These are phyloP conservation scores for Simplicillium sp. DNA, from an alignment of 2,329 filamentous ascomycete species.

Conservation along the genomic window DNA sequence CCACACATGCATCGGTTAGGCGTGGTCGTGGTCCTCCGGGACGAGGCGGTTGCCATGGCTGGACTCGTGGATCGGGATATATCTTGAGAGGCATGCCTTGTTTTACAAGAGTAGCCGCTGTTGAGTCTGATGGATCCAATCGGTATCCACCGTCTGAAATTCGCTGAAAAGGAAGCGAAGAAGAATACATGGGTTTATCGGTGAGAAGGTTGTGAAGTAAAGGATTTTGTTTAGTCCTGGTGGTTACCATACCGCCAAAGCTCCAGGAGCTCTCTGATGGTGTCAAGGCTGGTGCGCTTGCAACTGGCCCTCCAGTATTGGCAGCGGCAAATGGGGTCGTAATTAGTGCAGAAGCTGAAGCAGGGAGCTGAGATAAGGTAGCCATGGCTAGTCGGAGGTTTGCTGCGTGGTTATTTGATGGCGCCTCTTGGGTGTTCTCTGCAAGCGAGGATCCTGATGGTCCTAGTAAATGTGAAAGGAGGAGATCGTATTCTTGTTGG, in stretches of 20 bases:
- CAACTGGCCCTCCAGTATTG: conserved; percentile 23
- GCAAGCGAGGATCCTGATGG: conserved; percentile 16
- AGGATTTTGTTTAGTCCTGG: conserved; percentile 59
- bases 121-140: conserved; percentile 11
- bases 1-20: conserved; percentile 71
- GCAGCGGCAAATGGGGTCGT: conserved; percentile 81
- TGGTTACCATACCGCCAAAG: conserved; percentile 41
- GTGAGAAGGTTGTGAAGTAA: conserved; percentile 93
- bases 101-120: conserved; percentile 73
- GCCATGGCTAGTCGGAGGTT: conserved; percentile 68
- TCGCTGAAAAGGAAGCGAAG: conserved; percentile 71
- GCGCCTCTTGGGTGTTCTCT: conserved; percentile 18
- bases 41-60: conserved; percentile 59
- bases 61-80: conserved; percentile 62
- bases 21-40: conserved; percentile 52
- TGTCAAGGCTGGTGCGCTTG: conserved; percentile 16
- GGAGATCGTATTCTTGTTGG: conserved; percentile 72
- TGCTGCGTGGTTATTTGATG: conserved; percentile 40
- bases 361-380: conserved; percentile 66
- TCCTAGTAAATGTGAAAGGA: conserved; percentile 50
- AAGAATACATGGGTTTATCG: conserved; percentile 86
- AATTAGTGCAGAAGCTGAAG: conserved; percentile 78
- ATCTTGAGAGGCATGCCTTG: conserved; percentile 83
- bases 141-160: conserved; percentile 34
- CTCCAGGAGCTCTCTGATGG: conserved; percentile 43